These are phyloP conservation scores for Vaccinium myrtillus DNA, from an alignment of 148 eudicot species.

Conservation along the genomic window DNA sequence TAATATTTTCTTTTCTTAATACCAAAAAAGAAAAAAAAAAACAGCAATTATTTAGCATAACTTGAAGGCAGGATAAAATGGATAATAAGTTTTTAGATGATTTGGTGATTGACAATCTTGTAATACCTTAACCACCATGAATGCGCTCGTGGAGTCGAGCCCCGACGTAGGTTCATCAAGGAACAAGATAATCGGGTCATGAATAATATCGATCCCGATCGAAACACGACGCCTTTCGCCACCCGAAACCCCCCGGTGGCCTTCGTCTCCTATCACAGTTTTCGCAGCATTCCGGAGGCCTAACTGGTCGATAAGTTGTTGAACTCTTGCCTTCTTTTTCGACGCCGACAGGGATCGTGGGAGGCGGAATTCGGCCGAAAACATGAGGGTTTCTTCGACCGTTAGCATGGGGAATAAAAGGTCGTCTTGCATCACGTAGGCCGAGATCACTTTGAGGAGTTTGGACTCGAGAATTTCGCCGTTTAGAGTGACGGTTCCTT, in stretches of 20 bases:
- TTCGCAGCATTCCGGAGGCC: slow-evolving; percentile 75
- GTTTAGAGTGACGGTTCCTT: slow-evolving; percentile 62
- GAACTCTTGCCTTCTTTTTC: slow-evolving; percentile 67
- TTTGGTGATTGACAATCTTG: not conserved
- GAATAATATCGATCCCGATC: slow-evolving; percentile 78
- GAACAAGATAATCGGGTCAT: slow-evolving; percentile 78
- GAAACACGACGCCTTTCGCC: slow-evolving; percentile 89
- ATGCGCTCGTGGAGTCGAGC: slow-evolving; percentile 85
- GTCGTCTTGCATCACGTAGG: slow-evolving; percentile 95
- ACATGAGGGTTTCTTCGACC: slow-evolving; percentile 84
- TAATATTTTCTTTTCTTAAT: too few relatives aligned
- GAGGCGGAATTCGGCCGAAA: slow-evolving; percentile 81
- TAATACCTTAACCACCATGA: slow-evolving; percentile 63
- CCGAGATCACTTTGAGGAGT: slow-evolving; percentile 72
- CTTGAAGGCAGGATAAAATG: too few relatives aligned
- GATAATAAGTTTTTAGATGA: not conserved
- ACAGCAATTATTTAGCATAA: too few relatives aligned
- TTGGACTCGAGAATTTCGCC: slow-evolving; percentile 69
- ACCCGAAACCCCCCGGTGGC: slow-evolving; percentile 84
- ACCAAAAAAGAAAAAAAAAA: too few relatives aligned
- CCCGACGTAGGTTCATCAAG: slow-evolving; percentile 94
- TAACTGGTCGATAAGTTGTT: slow-evolving; percentile 69
- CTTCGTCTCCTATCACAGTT: slow-evolving; percentile 88
- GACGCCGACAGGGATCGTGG: slow-evolving; percentile 63
- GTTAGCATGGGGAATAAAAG: slow-evolving; percentile 88